Evolutionary conservation across 2,329 filamentous ascomycete genomes (phyloP).

Genomic region (Conoideocrella luteorostrata): DNA sequence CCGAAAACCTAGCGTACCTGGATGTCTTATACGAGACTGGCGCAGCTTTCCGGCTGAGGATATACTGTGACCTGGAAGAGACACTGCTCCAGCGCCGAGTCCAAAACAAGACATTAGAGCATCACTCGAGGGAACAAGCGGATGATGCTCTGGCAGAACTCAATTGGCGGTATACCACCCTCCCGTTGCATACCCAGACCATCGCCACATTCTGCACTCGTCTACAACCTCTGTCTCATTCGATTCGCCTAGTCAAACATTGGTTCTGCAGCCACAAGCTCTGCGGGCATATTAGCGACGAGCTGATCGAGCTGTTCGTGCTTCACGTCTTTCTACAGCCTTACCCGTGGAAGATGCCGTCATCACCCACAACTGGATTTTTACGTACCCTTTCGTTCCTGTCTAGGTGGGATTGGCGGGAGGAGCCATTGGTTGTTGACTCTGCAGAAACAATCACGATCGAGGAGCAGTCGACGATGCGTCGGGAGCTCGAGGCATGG

Average conservation of each 20-base stretch:
- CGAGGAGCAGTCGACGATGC: slow-evolving; percentile 55
- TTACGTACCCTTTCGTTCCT: slow-evolving; percentile 73
- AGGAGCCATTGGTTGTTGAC: slow-evolving; percentile 76
- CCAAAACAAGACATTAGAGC: slow-evolving; percentile 64
- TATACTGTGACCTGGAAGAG: slow-evolving; percentile 84
- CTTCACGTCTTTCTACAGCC: slow-evolving; percentile 73
- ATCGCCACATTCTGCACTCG: slow-evolving; percentile 75
- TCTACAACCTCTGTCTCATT: slow-evolving; percentile 70
- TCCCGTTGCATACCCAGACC: slow-evolving; percentile 75
- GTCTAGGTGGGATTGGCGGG: slow-evolving; percentile 86
- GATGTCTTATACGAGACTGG: slow-evolving; percentile 71
- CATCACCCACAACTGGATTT: slow-evolving; percentile 73
- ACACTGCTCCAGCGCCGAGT: slow-evolving; percentile 71
- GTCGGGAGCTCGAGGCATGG: slow-evolving; percentile 73
- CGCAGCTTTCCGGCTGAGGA: slow-evolving; percentile 73
- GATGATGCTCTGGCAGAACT: slow-evolving; percentile 63
- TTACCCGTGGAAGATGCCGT: slow-evolving; percentile 72
- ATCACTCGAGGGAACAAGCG: slow-evolving; percentile 60
- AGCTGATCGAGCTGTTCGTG: slow-evolving; percentile 79
- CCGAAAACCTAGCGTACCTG: slow-evolving; percentile 73
- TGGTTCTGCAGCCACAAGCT: slow-evolving; percentile 88
- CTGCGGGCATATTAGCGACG: slow-evolving; percentile 65
- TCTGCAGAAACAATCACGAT: slow-evolving; percentile 54
- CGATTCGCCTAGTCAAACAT: slow-evolving; percentile 77
- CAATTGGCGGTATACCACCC: slow-evolving; percentile 63